Percentiles rank a stretch among this genome's conserved stretches.
Conservation (phyloP, 495 filamentous ascomycete species). For the Aspergillus ostianus region DNA sequence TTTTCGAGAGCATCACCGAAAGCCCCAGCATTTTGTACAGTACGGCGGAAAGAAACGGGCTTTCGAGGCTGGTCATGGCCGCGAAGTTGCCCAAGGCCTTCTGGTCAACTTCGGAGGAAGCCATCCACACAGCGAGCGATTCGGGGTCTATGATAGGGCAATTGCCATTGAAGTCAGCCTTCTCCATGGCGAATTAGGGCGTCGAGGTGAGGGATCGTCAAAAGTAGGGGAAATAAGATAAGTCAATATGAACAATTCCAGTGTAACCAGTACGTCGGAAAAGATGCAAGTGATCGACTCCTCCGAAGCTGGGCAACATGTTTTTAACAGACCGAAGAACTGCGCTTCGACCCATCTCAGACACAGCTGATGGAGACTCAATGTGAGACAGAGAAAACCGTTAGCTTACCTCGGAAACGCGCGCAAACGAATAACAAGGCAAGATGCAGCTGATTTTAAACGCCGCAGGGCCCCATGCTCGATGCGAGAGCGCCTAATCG, state of each 20-base stretch:
- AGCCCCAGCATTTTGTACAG: conserved; percentile 90
- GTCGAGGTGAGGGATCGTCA: background rate
- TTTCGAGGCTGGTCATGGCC: conserved; percentile 65
- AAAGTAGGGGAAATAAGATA: background rate
- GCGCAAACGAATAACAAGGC: conserved; percentile 28
- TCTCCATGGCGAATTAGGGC: conserved; percentile 6
- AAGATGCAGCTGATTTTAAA: conserved; percentile 28
- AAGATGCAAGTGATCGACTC: background rate
- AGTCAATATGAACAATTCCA: background rate
- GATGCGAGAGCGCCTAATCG: conserved; percentile 23
- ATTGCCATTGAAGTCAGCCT: conserved; percentile 18
- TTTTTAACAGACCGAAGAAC: background rate
- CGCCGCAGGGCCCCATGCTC: conserved; percentile 36
- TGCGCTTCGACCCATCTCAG: background rate
- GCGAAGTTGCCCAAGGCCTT: conserved; percentile 91
- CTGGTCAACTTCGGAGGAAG: conserved; percentile 93
- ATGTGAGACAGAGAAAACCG: conserved; percentile 8
- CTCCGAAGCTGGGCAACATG: background rate
- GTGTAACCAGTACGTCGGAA: conserved; percentile 4
- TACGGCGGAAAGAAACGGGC: conserved; percentile 71
- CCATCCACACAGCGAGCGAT: conserved; percentile 63
- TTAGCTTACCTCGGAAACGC: conserved; percentile 32
- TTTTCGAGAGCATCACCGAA: conserved; percentile 81
- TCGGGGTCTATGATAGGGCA: conserved; percentile 21
- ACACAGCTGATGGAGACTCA: background rate